Conservation (phyloP, 2,329 filamentous ascomycete species). For the Fusarium euwallaceae region DNA sequence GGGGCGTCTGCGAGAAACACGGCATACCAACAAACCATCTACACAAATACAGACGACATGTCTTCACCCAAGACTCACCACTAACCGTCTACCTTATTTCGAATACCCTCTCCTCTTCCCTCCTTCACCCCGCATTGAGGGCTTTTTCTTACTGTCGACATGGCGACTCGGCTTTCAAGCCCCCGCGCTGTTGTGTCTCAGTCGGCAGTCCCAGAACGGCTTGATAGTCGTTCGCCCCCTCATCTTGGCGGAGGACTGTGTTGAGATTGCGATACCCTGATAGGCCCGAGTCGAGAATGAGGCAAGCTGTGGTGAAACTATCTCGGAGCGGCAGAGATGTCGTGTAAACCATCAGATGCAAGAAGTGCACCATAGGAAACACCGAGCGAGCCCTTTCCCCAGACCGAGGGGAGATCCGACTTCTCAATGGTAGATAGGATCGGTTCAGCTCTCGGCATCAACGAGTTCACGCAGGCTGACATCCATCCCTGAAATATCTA, state of each 20-base stretch:
- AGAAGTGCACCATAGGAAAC: background rate
- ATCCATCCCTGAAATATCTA: background rate
- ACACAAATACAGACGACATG: background rate
- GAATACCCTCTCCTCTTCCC: background rate
- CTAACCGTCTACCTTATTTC: background rate
- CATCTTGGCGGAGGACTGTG: conserved; percentile 31
- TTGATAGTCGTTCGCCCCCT: conserved; percentile 23
- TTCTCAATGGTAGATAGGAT: background rate
- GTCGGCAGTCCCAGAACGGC: conserved; percentile 27
- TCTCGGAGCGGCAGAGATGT: conserved; percentile 8
- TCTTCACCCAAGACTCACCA: background rate
- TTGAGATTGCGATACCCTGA: conserved; percentile 21
- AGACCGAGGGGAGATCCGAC: background rate
- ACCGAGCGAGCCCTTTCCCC: conserved; percentile 3
- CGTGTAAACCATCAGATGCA: conserved; percentile 10
- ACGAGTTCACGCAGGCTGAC: background rate
- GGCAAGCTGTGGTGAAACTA: conserved; percentile 34
- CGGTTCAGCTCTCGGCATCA: conserved; percentile 10
- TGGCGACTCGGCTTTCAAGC: conserved; percentile 30
- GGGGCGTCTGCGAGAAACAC: background rate
- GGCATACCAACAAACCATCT: background rate
- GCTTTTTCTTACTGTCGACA: background rate
- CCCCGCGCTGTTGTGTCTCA: conserved; percentile 33
- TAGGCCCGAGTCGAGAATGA: conserved; percentile 24
- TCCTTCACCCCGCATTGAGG: background rate